phyloP scores from a whole-genome alignment of 2,329 filamentous ascomycete genomes.

The Cladosporium sp. region DNA sequence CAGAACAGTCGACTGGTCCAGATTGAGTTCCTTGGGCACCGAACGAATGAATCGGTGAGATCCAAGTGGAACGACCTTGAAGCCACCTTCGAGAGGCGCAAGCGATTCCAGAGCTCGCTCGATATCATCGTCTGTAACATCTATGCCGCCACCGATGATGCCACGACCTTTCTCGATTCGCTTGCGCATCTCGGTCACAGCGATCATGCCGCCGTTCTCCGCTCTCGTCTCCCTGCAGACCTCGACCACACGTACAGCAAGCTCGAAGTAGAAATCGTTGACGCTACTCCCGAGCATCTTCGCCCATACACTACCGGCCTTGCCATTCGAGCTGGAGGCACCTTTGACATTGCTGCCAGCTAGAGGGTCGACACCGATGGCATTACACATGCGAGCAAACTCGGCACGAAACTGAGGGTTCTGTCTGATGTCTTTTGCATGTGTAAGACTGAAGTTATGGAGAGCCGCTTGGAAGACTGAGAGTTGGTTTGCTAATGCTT shows the following conservation, averaged over 20 bases:
- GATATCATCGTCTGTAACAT: conserved; percentile 88
- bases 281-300: conserved; percentile 87
- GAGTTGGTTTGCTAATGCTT: conserved; percentile 85
- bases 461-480: conserved; percentile 93
- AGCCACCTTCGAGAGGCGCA: conserved; percentile 80
- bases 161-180: conserved; percentile 67
- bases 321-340: conserved; percentile 37
- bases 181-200: conserved; percentile 73
- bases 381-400: conserved; percentile 96
- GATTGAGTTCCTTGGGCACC: conserved; percentile 91
- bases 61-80: conserved; percentile 78
- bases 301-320: conserved; percentile 74
- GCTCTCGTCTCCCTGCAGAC: conserved; percentile 78
- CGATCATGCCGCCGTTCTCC: conserved; percentile 90
- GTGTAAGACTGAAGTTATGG: conserved; percentile 90
- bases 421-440: conserved; percentile 92
- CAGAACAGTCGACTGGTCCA: conserved; percentile 85
- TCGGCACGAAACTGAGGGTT: conserved; percentile 93
- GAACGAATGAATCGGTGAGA: conserved; percentile 83
- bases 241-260: conserved; percentile 92
- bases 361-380: conserved; percentile 92
- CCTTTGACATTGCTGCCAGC: conserved; percentile 47
- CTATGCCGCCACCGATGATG: conserved; percentile 70
- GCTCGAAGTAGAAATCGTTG: conserved; percentile 97
- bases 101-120: conserved; percentile 83